Percentiles rank a stretch among this genome's conserved stretches.
These are phyloP conservation scores for Metschnikowia aberdeeniae DNA, from an alignment of 805 yeast genomes.

Conservation along the genomic window DNA sequence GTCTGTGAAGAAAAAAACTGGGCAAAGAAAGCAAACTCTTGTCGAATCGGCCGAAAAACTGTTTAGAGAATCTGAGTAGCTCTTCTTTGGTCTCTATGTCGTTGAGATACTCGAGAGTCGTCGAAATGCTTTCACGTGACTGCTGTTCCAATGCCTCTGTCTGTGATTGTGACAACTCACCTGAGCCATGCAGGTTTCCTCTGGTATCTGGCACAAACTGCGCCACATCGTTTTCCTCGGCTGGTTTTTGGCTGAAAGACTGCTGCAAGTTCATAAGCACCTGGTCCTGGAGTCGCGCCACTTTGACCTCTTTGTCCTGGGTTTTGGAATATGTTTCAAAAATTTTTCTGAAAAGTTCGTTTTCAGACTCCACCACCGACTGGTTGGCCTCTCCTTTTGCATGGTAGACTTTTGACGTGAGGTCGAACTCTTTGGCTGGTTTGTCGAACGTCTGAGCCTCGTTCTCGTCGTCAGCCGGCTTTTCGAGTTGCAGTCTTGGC, in stretches of 20 bases:
- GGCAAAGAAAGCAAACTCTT: conserved; percentile 7
- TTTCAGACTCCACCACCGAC: conserved; percentile 12
- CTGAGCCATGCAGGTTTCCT: neutral
- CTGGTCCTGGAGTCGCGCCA: conserved; percentile 7
- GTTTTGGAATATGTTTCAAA: conserved; percentile 15
- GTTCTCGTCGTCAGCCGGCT: neutral
- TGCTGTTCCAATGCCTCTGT: neutral
- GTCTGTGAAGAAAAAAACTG: conserved; percentile 14
- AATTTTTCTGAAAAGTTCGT: conserved; percentile 14
- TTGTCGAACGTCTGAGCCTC: neutral
- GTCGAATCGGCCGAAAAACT: conserved; percentile 12
- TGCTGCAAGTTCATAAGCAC: conserved; percentile 15
- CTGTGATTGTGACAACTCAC: neutral
- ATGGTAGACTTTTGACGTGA: neutral
- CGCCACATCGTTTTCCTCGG: neutral
- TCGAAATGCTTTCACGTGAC: conserved; percentile 9
- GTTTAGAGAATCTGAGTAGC: conserved; percentile 18
- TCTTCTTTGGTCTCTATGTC: conserved; percentile 11
- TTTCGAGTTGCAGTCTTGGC: neutral
- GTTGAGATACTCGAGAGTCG: conserved; percentile 21
- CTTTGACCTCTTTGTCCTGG: conserved; percentile 1
- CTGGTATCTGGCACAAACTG: neutral
- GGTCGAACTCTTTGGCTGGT: neutral
- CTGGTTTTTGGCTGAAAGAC: conserved; percentile 9
- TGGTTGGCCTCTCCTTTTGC: neutral